Evolutionary conservation across 352 stramenopile genomes (phyloP).

Genomic region (Globisporangium orthogonon): DNA sequence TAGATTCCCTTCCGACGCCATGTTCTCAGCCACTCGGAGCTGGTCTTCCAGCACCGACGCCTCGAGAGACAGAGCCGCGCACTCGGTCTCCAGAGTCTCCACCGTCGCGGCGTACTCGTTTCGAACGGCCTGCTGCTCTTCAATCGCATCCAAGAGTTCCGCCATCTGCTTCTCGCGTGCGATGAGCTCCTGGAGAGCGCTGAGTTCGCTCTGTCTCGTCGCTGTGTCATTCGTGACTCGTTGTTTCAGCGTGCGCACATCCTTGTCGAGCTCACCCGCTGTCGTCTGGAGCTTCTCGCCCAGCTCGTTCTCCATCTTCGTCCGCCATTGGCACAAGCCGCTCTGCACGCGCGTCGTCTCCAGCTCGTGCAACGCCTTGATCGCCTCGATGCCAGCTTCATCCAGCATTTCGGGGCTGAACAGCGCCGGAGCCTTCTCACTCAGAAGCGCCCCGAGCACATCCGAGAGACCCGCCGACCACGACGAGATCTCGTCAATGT

Average conservation of each 20-base stretch:
- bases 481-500: slow-evolving; percentile 37
- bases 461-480: slow-evolving; percentile 39
- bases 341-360: slow-evolving; percentile 48
- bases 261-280: slow-evolving; percentile 30
- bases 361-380: slow-evolving; percentile 37
- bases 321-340: slow-evolving; percentile 52
- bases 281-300: slow-evolving; percentile 25
- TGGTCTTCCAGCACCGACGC: slow-evolving; percentile 57
- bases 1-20: slow-evolving; percentile 16
- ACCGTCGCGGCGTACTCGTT: slow-evolving; percentile 58
- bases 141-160: slow-evolving; percentile 63
- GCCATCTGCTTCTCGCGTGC: slow-evolving; percentile 65
- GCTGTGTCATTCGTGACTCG: slow-evolving; percentile 25
- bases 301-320: slow-evolving; percentile 51
- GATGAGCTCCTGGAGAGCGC: slow-evolving; percentile 59
- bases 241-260: slow-evolving; percentile 36
- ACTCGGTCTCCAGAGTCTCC: slow-evolving; percentile 47
- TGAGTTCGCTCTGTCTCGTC: slow-evolving; percentile 47
- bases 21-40: slow-evolving; percentile 46
- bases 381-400: slow-evolving; percentile 23
- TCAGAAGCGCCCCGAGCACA: slow-evolving; percentile 39
- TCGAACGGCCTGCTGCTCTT: slow-evolving; percentile 64
- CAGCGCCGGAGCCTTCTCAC: slow-evolving; percentile 31
- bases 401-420: slow-evolving; percentile 34
- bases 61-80: slow-evolving; percentile 55